A percentile compares a stretch with the other conserved stretches of the same genome.
Conservation (phyloP, 305 asterid genomes). For the Fraxinus floribunda region DNA sequence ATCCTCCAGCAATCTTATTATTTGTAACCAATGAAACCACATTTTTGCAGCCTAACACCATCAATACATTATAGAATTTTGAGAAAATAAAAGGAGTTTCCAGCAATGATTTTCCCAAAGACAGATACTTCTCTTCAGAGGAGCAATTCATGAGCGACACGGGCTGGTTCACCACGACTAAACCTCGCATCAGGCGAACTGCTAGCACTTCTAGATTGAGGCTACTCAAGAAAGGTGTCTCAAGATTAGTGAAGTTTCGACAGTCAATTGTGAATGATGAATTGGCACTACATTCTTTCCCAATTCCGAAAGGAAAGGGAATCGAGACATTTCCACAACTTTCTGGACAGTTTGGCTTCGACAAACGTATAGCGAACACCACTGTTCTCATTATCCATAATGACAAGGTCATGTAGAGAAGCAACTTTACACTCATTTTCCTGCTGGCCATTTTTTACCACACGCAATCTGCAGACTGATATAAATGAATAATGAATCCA, state of each 20-base stretch:
- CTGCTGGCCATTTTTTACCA: background rate
- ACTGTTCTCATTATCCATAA: background rate
- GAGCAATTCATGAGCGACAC: background rate
- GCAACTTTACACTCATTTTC: background rate
- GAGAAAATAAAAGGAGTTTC: constrained; percentile 10
- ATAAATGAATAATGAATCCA: no score
- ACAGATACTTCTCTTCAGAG: background rate
- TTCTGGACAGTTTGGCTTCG: background rate
- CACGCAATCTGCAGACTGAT: no score
- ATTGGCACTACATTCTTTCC: background rate
- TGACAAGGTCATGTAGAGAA: background rate
- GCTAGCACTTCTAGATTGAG: background rate
- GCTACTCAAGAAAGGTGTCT: background rate
- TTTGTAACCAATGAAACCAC: no score
- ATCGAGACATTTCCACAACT: background rate
- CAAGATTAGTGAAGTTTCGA: background rate
- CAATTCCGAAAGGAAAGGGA: background rate
- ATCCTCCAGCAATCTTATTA: background rate
- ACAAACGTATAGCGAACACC: background rate
- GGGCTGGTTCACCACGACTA: background rate
- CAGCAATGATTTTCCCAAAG: background rate
- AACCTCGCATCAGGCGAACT: no score
- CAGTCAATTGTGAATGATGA: background rate
- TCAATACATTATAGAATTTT: background rate
- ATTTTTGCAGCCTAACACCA: background rate